Base-by-base conservation (phyloP, 495 filamentous ascomycete genomes). In the Penicillium longicatenatum region DNA sequence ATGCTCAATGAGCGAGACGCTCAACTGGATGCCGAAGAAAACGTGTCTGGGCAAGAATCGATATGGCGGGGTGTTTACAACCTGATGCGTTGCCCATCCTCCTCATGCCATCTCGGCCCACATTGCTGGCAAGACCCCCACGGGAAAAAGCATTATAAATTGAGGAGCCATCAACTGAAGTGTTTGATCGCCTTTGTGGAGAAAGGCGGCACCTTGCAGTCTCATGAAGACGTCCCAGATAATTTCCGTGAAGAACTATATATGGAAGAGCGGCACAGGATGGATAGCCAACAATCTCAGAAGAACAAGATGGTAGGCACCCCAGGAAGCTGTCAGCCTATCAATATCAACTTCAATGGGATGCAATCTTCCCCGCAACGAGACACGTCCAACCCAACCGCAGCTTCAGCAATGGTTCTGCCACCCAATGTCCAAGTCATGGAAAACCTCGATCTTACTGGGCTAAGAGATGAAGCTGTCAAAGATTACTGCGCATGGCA, bases 51-150 rank as follows among this genome's bases (percentile, higher is more conserved):
- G 12, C 44, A 64, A 49, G 6, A 57, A n/a, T 47, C 55, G 1
- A 37, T 66, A 55, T 74, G 58, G 60, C 55, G 59, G 14, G 54
- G 59, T 52, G 55, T 74, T 0, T 74, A 70, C 22, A 65, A 45
- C 41, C 56, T 62, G 37, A 68, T 74, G 59, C 50, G 53, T 22
- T 74, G 60, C 60, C 52, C 59, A 52, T 62, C 65, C 3, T 37
- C 59, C 6, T 51, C 57, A 31, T 72, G 60, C 24, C 48, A 70
- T 16, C 30, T 60, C 16, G 61, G 61, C 12, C 56, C 59, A 29
- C 57, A 72, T 52, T 75, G 59, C 58, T 71, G 62, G 68, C 58
- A 57, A 19, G 65, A 72, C 50, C 61, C 59, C 22, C 52, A 4
- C 43, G 59, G 39, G 63, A 47, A 64, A 60, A 69, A 70, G 42